These are phyloP conservation scores for Xylaria cubensis DNA, from an alignment of 495 filamentous ascomycete species.

Conservation along the genomic window DNA sequence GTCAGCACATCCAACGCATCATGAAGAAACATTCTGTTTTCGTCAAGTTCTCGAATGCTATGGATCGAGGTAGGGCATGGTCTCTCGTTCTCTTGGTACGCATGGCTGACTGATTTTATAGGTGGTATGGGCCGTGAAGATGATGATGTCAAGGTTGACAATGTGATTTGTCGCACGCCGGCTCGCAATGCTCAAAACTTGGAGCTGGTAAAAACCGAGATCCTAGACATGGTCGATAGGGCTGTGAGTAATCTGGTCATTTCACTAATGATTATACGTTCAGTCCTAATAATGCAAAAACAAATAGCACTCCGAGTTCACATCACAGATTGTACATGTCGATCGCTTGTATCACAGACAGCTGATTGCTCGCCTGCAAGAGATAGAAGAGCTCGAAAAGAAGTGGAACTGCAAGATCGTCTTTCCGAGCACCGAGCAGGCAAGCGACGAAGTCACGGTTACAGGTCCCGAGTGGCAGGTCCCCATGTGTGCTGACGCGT, in stretches of 20 bases:
- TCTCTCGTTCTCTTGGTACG: not conserved
- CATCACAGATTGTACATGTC: conserved; percentile 88
- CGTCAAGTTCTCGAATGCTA: conserved; percentile 99
- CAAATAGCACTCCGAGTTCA: conserved; percentile 87
- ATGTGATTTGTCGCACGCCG: conserved; percentile 97
- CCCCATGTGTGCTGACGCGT: conserved; percentile 91
- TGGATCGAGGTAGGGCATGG: conserved; percentile 73
- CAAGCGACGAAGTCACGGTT: conserved; percentile 93
- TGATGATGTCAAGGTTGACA: conserved; percentile 97
- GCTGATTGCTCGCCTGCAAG: conserved; percentile 80
- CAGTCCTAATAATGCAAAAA: conserved; percentile 21
- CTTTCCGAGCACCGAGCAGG: conserved; percentile 96
- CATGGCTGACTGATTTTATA: conserved; percentile 16
- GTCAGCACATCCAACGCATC: conserved; percentile 98
- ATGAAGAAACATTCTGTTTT: conserved; percentile 99
- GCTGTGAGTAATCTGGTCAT: conserved; percentile 62
- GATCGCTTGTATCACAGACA: conserved; percentile 95
- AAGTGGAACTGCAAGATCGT: conserved; percentile 99
- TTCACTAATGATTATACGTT: conserved; percentile 17
- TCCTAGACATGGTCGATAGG: conserved; percentile 99
- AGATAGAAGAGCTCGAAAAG: conserved; percentile 95
- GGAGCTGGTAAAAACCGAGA: conserved; percentile 97
- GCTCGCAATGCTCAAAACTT: conserved; percentile 96
- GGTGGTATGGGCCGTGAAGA: conserved; percentile 93
- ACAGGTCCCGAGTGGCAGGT: conserved; percentile 98